These are phyloP conservation scores for Aureoboletus auriporus DNA, from an alignment of 768 basidiomycete species.

Conservation along the genomic window DNA sequence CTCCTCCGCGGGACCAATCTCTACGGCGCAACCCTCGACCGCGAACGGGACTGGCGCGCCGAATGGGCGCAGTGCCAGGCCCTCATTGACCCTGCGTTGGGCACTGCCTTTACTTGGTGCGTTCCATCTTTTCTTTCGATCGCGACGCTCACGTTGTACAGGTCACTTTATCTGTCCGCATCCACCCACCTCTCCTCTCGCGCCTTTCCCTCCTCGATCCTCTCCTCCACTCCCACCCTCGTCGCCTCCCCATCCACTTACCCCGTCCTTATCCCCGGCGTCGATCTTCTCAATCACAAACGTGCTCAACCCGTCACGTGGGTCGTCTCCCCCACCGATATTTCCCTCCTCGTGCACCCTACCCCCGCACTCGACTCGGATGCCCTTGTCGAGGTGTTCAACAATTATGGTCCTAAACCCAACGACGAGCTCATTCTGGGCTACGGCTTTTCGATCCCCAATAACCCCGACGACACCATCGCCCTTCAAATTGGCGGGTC, in stretches of 20 bases:
- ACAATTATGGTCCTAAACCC: constrained; percentile 91
- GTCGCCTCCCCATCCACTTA: constrained; percentile 48
- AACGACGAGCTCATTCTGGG: constrained; percentile 88
- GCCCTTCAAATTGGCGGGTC: constrained; percentile 68
- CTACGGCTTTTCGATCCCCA: constrained; percentile 79
- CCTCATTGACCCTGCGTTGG: constrained; percentile 43
- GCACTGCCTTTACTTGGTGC: constrained; percentile 62
- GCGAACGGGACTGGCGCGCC: constrained; percentile 52
- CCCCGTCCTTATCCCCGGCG: constrained; percentile 81
- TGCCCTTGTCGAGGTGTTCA: constrained; percentile 52
- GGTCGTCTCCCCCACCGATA: constrained; percentile 46
- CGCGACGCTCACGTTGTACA: constrained; percentile 1
- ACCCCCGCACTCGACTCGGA: constrained; percentile 13
- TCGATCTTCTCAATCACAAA: constrained; percentile 85
- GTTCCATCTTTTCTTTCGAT: constrained; percentile 12
- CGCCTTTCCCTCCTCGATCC: constrained; percentile 83
- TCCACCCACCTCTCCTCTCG: constrained; percentile 82
- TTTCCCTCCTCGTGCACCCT: constrained; percentile 61
- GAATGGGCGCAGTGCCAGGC: constrained; percentile 59
- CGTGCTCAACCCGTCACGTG: constrained; percentile 81
- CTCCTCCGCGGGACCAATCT: constrained; percentile 78
- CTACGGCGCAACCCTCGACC: constrained; percentile 69
- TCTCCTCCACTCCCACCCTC: constrained; percentile 55
- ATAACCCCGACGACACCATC: constrained; percentile 87
- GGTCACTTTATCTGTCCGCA: constrained; percentile 69